phyloP scores from a whole-genome alignment of 768 basidiomycete genomes.

The Saitozyma podzolica region DNA sequence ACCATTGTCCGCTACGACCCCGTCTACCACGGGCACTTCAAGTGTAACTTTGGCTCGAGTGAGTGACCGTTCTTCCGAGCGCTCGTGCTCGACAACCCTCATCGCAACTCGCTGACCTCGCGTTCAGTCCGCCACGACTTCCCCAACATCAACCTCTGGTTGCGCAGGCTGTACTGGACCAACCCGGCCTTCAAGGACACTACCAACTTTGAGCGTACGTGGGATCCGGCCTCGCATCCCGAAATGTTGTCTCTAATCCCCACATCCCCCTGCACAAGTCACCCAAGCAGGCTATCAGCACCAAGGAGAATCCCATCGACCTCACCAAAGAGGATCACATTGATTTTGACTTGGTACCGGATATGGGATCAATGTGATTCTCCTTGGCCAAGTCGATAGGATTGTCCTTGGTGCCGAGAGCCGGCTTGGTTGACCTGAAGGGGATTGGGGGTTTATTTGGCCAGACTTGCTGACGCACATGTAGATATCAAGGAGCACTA shows the following conservation, averaged over 20 bases:
- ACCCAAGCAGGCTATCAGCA: too few species aligned
- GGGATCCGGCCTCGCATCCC: conserved; percentile 39
- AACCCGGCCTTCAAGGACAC: conserved; percentile 79
- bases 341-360: too few species aligned
- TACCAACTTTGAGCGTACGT: conserved; percentile 81
- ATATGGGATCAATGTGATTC: too few species aligned
- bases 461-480: conserved; percentile 55
- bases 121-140: conserved; percentile 71
- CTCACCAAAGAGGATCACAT: too few species aligned
- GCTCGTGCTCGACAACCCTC: not conserved
- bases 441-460: too few species aligned
- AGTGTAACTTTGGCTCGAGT: conserved; percentile 75
- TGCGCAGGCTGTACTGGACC: conserved; percentile 89
- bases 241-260: too few species aligned
- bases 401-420: too few species aligned
- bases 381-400: too few species aligned
- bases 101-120: not conserved
- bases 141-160: conserved; percentile 76
- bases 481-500: conserved; percentile 53
- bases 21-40: conserved; percentile 89
- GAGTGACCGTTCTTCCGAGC: conserved; percentile 16
- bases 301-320: too few species aligned
- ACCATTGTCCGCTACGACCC: conserved; percentile 68
- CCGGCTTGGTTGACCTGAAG: too few species aligned
- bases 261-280: not conserved